Conservation (phyloP, 208 protist species). For the Angomonas deanei region DNA sequence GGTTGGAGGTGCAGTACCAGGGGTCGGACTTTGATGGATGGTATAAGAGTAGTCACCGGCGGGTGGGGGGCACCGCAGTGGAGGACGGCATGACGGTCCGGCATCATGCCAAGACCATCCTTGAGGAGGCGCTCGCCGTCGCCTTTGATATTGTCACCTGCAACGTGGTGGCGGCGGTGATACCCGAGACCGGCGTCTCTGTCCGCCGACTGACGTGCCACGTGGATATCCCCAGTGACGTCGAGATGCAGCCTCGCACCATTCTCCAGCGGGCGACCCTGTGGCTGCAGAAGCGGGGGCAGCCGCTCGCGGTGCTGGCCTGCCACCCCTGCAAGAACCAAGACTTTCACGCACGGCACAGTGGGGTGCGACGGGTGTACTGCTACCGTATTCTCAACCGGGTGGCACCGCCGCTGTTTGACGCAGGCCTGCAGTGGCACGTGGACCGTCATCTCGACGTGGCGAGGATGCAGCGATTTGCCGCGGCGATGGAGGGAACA, state of each 20-base stretch:
- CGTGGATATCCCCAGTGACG: conserved; percentile 68
- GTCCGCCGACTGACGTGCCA: conserved; percentile 80
- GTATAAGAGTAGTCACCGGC: conserved; percentile 60
- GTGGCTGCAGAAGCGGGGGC: conserved; percentile 69
- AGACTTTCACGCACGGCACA: conserved; percentile 84
- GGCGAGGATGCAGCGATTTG: conserved; percentile 75
- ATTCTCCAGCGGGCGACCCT: conserved; percentile 79
- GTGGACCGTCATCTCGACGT: conserved; percentile 82
- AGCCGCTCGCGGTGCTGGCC: conserved; percentile 70
- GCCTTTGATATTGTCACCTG: conserved; percentile 63
- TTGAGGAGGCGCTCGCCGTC: conserved; percentile 80
- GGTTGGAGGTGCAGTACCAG: conserved; percentile 87
- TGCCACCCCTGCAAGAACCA: conserved; percentile 72
- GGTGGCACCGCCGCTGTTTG: conserved; percentile 81
- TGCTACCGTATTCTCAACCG: conserved; percentile 89
- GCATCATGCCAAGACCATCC: conserved; percentile 32
- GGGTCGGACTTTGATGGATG: conserved; percentile 85
- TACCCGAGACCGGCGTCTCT: conserved; percentile 74
- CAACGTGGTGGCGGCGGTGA: conserved; percentile 51
- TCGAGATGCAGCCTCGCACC: conserved; percentile 82
- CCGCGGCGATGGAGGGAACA: conserved; percentile 62
- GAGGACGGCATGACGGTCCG: not conserved
- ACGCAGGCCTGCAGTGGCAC: conserved; percentile 84
- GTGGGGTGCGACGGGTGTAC: conserved; percentile 70
- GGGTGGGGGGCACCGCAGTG: not conserved